Base-by-base conservation (phyloP, 2,329 filamentous ascomycete genomes). In the Ophiostoma perfectum region DNA sequence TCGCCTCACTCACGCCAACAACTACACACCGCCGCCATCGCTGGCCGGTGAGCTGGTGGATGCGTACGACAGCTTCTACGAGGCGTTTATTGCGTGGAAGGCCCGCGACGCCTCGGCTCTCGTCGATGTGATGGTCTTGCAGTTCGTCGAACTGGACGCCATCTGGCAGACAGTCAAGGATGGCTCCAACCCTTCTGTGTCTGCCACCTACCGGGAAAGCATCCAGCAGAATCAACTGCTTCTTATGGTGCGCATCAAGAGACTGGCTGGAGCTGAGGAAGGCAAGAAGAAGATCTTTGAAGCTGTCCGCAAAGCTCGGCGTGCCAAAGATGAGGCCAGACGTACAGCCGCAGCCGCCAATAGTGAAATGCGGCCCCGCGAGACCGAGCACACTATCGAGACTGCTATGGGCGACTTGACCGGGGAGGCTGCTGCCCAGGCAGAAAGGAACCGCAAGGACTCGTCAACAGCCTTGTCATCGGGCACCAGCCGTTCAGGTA, bases 81-180 rank as follows among this genome's bases (percentile, higher is more conserved):
- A 90, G 67, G 90, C 90, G 0, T 93, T 95, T 74, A 90, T 91
- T 70, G 88, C 90, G 3, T 95, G 91, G 91, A 92, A 93, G 77
- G 88, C 91, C 1, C 86, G 90, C 66, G 91, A 94, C 75, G 91
- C 90, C 0, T 88, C 88, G 67, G 88, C 90, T 0, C 81, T 95
- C 4, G 87, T 94, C 66, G 90, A 93, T 73, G 89, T 92, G 68
- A 93, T 95, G 91, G 83, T 94, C n/a, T 84, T 91, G 74, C 90
- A 92, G 72, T 93, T 94, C 76, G 90, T 93, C 18, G 91, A 93
- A 75, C 84, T 95, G 2, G 91, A 95, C 74, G 89, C 89, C 47
- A 94, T 94, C 64, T 90, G 90, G 82, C 90, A 93, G 75, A 91
- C 89, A 2, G 90, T 95, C 75, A 93, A 92, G 76, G 88, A 92